These are phyloP conservation scores for Boletus insuetus DNA, from an alignment of 768 basidiomycete species.

Conservation along the genomic window DNA sequence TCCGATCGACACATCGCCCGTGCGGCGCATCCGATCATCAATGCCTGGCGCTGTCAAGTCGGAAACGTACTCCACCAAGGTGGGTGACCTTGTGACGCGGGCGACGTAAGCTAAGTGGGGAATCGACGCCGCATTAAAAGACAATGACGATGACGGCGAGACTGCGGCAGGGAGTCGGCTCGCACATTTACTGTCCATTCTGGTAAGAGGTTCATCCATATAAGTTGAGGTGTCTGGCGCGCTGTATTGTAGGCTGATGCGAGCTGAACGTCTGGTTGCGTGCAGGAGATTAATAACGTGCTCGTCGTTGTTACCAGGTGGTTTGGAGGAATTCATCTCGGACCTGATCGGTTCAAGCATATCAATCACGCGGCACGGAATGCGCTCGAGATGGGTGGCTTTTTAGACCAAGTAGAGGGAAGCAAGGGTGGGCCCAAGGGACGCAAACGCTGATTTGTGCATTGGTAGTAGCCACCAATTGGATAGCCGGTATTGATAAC, in stretches of 20 bases:
- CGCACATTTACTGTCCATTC: slow-evolving; percentile 86
- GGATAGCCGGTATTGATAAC: neutral
- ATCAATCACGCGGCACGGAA: slow-evolving; percentile 95
- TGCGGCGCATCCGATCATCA: slow-evolving; percentile 76
- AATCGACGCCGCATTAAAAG: slow-evolving; percentile 36
- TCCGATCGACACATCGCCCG: slow-evolving; percentile 71
- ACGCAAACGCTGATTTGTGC: slow-evolving; percentile 24
- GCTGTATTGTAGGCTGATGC: neutral
- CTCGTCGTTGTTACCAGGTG: slow-evolving; percentile 91
- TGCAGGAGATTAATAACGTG: slow-evolving; percentile 76
- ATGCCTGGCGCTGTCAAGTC: slow-evolving; percentile 78
- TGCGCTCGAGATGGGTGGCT: slow-evolving; percentile 84
- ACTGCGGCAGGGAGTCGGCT: slow-evolving; percentile 88
- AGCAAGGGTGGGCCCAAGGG: slow-evolving; percentile 22
- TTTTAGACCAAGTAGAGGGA: slow-evolving; percentile 56
- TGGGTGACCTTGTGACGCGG: slow-evolving; percentile 23
- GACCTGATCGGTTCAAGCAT: slow-evolving; percentile 85
- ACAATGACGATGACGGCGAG: slow-evolving; percentile 95
- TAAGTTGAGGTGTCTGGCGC: neutral
- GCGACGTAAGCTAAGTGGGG: neutral
- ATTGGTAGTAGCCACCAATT: neutral
- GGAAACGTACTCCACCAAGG: slow-evolving; percentile 73
- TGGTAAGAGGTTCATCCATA: slow-evolving; percentile 44
- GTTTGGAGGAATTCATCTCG: slow-evolving; percentile 90
- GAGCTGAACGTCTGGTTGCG: neutral